Evolutionary conservation across 2,329 filamentous ascomycete genomes (phyloP), one percentile per base, ranked within the genome.

Genomic region (Scytalidium lignicola): DNA sequence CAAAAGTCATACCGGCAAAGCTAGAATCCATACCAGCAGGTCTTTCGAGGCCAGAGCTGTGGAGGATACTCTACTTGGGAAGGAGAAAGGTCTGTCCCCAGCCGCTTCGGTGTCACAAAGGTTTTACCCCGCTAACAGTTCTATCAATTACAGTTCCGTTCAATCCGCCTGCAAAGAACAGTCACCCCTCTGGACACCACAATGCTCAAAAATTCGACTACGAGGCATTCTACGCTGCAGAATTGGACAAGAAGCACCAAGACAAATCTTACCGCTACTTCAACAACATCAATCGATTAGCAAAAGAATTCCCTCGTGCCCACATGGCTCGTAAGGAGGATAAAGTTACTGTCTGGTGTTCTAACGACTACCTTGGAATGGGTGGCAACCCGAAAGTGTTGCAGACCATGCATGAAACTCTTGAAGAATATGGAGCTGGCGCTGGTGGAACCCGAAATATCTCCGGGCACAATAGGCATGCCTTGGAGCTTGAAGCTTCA

Each of bases 191-290:
- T 41, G 54, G 58, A 44, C 58, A 46, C 32, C 46, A 48, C 32
- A 60, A 62, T 44, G 53, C 70, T 40, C 75, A 76, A 51, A 88
- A 84, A 63, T 99, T 96, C 70, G 80, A 97, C 70, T 99, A 99
- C 64, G 84, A 96, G 62, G 80, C 69, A 43, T 99, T 96, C 71
- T 99, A 97, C 73, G 74, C 85, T 57, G 74, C 74, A 53, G 92
- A 99, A 69, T 73, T 99, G 59, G 90, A 96, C 62, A 97, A 96
- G 81, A 99, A 99, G 76, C 93, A 96, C 79, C 91, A 95, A 78
- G 93, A 99, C 79, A 97, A 96, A 75, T 96, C 91, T 46, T 99
- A 99, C 75, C 89, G 93, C 65, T 97, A 97, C 76, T 99, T 99
- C 78, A 99, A 99, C 79, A 99, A 99, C 76, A 99, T 99, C 82